A percentile compares a stretch with the other conserved stretches of the same genome.
These are phyloP conservation scores for Achaetomium macrosporum DNA, from an alignment of 2,329 filamentous ascomycete species.

Conservation along the genomic window DNA sequence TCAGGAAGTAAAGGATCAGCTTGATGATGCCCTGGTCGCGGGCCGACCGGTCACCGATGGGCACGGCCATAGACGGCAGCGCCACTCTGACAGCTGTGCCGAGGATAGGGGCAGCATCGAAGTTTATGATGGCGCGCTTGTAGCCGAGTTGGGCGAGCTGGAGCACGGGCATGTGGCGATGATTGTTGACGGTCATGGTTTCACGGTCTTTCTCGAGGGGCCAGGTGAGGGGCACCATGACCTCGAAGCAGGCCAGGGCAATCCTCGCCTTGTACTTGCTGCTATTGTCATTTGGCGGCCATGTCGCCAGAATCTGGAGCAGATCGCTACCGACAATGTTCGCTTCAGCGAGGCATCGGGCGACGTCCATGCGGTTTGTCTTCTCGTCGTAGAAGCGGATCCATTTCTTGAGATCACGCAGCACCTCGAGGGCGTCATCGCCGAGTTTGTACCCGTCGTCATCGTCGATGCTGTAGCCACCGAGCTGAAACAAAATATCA, in stretches of 20 bases:
- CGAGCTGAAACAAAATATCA: conserved; percentile 54
- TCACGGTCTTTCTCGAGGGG: conserved; percentile 74
- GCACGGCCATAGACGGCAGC: conserved; percentile 76
- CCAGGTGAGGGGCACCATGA: conserved; percentile 92
- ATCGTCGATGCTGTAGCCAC: conserved; percentile 73
- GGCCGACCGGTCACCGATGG: conserved; percentile 66
- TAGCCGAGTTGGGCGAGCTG: conserved; percentile 84
- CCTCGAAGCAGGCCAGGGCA: conserved; percentile 79
- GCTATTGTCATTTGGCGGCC: conserved; percentile 66
- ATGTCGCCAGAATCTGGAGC: conserved; percentile 78
- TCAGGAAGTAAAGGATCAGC: conserved; percentile 78
- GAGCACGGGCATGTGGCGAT: conserved; percentile 83
- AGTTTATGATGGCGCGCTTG: conserved; percentile 82
- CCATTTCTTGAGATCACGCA: conserved; percentile 94
- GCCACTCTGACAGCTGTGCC: conserved; percentile 75
- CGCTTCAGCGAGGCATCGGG: conserved; percentile 83
- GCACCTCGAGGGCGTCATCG: conserved; percentile 84
- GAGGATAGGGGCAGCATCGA: conserved; percentile 69
- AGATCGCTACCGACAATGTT: conserved; percentile 89
- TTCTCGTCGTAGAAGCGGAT: conserved; percentile 91
- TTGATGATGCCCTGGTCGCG: conserved; percentile 91
- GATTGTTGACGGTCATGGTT: conserved; percentile 86
- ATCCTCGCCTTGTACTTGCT: conserved; percentile 73
- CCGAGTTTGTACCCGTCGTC: conserved; percentile 82
- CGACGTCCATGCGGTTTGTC: conserved; percentile 88